These are phyloP conservation scores for Cardiospermum halicacabum DNA, from an alignment of 345 rosid genomes.

Conservation along the genomic window DNA sequence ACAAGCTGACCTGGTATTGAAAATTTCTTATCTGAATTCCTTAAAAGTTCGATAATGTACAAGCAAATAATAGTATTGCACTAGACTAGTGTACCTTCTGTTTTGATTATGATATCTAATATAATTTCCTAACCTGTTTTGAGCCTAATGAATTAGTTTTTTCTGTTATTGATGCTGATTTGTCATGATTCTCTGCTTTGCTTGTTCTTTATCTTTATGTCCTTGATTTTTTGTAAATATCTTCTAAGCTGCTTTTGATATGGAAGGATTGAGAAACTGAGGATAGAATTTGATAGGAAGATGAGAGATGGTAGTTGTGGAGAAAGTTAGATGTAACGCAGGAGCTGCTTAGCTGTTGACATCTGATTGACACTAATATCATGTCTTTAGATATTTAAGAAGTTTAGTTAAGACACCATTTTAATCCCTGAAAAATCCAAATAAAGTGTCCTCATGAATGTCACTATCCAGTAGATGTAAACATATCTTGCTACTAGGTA, in stretches of 20 bases:
- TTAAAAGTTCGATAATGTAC: no score
- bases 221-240: not conserved
- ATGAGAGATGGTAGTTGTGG: not conserved
- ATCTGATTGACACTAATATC: not conserved
- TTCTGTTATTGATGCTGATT: not conserved
- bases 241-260: not conserved
- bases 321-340: not conserved
- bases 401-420: not conserved
- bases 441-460: not conserved
- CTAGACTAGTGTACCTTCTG: not conserved
- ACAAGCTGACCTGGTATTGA: no score
- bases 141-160: no score
- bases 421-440: not conserved
- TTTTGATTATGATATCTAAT: no score
- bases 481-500: conserved; percentile 1
- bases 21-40: no score
- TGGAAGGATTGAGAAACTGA: not conserved
- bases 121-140: no score
- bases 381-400: not conserved
- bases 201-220: not conserved
- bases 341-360: not conserved
- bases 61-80: no score
- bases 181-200: not conserved
- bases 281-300: not conserved
- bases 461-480: not conserved